phyloP scores from a whole-genome alignment of 371 early-diverging fungal species.

The Apophysomyces trapeziformis region DNA sequence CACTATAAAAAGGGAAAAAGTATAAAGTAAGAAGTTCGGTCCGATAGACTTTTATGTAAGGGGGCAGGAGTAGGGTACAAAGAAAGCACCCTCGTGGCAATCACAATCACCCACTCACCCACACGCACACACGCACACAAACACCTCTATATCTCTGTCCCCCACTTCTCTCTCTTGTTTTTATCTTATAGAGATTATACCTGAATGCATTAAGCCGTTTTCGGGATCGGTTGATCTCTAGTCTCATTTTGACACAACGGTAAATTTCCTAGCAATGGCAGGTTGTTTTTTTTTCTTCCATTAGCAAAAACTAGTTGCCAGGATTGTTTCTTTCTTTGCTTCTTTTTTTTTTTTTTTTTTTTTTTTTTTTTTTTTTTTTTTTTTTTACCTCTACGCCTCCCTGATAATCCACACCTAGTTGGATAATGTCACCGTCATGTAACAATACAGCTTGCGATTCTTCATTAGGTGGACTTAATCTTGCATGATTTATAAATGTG shows the following conservation, averaged over 20 bases:
- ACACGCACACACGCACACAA: too few species aligned
- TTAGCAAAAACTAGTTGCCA: constrained; percentile 9
- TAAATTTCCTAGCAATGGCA: constrained; percentile 51
- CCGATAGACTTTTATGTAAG: neutral
- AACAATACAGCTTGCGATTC: constrained; percentile 79
- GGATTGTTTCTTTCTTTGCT: neutral
- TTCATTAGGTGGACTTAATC: constrained; percentile 83
- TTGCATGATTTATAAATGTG: constrained; percentile 91
- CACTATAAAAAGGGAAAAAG: constrained; percentile 5
- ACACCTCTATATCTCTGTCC: too few species aligned
- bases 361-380: neutral
- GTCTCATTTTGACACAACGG: constrained; percentile 77
- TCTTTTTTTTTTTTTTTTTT: constrained; percentile 13
- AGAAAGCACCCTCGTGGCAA: neutral
- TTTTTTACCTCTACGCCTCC: constrained; percentile 80
- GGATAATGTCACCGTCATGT: constrained; percentile 89
- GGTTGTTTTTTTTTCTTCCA: neutral
- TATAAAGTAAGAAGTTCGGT: too few species aligned
- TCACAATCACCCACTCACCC: too few species aligned
- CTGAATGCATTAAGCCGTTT: constrained; percentile 61
- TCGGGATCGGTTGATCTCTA: constrained; percentile 73
- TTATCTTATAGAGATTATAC: constrained; percentile 18
- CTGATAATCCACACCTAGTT: constrained; percentile 95
- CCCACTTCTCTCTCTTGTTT: too few species aligned
- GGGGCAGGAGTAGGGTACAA: neutral